Conservation (phyloP, 2,329 filamentous ascomycete genomes). For the Zelopaecilomyces penicillatus region DNA sequence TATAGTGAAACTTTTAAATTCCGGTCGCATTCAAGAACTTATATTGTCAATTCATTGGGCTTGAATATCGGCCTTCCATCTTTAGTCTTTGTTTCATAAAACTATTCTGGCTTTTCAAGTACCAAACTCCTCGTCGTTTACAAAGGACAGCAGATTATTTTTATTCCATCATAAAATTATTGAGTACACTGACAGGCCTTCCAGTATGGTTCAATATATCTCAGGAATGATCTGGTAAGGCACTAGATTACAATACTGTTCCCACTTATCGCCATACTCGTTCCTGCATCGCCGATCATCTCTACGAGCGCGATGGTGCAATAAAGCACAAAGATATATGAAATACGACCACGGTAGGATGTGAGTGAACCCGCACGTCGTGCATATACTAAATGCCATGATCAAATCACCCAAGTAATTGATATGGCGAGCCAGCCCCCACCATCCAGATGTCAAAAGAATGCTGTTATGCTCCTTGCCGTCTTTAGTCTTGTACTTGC, state of each 20-base stretch:
- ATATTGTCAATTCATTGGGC: no score
- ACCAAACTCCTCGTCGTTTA: no score
- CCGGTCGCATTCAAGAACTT: no score
- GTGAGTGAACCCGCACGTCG: constrained; percentile 60
- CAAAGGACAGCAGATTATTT: no score
- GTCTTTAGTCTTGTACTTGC: no score
- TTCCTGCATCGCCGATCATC: constrained; percentile 85
- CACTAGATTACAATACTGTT: constrained; percentile 75
- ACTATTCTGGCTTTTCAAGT: no score
- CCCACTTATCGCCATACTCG: constrained; percentile 93
- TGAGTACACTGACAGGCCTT: no score
- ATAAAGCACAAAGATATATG: constrained; percentile 78
- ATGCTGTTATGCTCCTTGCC: no score
- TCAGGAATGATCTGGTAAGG: constrained; percentile 76
- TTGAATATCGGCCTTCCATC: no score
- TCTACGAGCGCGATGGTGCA: constrained; percentile 76
- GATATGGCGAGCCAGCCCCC: constrained; percentile 85
- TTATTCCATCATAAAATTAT: no score
- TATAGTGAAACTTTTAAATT: no score
- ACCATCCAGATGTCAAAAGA: constrained; percentile 67
- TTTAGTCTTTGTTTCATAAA: no score
- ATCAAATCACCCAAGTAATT: constrained; percentile 96
- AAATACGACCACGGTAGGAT: constrained; percentile 96
- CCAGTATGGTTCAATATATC: constrained; percentile 71
- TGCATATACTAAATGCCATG: constrained; percentile 50